Evolutionary conservation across 2,329 filamentous ascomycete species (phyloP).

Genomic region (Stachybotrys chartarum): DNA sequence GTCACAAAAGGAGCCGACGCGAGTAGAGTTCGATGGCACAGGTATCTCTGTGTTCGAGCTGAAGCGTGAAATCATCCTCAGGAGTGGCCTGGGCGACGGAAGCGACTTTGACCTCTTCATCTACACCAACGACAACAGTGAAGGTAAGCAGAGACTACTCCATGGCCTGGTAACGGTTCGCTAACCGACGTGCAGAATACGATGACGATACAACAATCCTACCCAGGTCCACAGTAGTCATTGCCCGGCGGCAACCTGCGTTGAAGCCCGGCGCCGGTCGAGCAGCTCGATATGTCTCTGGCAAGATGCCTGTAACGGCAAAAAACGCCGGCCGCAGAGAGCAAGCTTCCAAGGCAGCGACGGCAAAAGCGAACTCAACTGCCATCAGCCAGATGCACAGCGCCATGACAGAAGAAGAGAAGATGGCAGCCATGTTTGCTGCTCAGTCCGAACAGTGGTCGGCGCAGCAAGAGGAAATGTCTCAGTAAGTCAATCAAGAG

Average conservation of each 20-base stretch:
- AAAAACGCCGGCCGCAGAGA: constrained; percentile 70
- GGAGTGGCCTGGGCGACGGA: constrained; percentile 89
- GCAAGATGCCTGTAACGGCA: constrained; percentile 86
- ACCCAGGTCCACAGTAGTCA: constrained; percentile 86
- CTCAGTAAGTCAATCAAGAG: constrained; percentile 50
- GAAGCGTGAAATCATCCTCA: constrained; percentile 96
- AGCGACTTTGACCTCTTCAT: constrained; percentile 95
- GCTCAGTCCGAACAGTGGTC: constrained; percentile 89
- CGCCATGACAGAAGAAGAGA: constrained; percentile 87
- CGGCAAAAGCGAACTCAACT: constrained; percentile 48
- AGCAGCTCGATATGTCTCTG: constrained; percentile 90
- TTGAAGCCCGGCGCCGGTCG: constrained; percentile 79
- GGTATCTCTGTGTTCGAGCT: constrained; percentile 97
- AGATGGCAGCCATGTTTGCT: constrained; percentile 85
- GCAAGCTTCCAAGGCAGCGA: constrained; percentile 49
- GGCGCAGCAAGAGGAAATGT: constrained; percentile 87
- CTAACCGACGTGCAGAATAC: constrained; percentile 60
- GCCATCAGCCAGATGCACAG: constrained; percentile 62
- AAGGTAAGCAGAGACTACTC: constrained; percentile 54
- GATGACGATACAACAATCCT: constrained; percentile 98
- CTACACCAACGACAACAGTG: constrained; percentile 83
- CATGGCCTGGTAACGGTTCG: neutral
- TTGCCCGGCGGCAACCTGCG: constrained; percentile 80
- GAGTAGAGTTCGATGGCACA: constrained; percentile 94
- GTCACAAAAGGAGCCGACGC: constrained; percentile 89